Evolutionary conservation across 2,329 filamentous ascomycete species (phyloP).

Genomic region (Tolypocladium album): DNA sequence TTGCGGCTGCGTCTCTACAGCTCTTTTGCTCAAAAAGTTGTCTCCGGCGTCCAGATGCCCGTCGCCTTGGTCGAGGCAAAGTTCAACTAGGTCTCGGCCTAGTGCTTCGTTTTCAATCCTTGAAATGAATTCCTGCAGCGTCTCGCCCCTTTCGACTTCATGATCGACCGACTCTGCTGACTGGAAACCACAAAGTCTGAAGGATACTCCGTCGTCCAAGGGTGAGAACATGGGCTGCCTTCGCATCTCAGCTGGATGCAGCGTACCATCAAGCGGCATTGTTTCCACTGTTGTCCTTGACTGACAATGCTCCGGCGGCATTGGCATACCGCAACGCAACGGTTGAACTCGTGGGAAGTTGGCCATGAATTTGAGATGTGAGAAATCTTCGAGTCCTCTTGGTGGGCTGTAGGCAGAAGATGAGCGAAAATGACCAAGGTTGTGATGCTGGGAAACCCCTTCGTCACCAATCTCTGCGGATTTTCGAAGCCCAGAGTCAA

Average conservation of each 20-base stretch:
- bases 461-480: not conserved
- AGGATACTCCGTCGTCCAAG: too few species aligned
- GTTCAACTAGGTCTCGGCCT: not conserved
- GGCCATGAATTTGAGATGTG: not conserved
- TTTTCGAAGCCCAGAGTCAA: not conserved
- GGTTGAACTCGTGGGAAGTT: not conserved
- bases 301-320: not conserved
- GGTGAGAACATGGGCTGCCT: not conserved
- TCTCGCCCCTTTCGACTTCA: constrained; percentile 11
- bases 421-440: too few species aligned
- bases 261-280: not conserved
- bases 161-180: not conserved
- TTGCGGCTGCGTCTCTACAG: not conserved
- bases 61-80: not conserved
- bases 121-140: constrained; percentile 13
- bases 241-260: not conserved
- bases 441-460: not conserved
- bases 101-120: constrained; percentile 14
- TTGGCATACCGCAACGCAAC: not conserved
- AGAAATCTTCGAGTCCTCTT: not conserved
- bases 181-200: not conserved
- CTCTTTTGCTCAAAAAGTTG: not conserved
- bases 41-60: not conserved
- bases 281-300: not conserved
- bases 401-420: not conserved